phyloP scores from a whole-genome alignment of 352 stramenopile genomes.

The Salisapilia sapeloensis region DNA sequence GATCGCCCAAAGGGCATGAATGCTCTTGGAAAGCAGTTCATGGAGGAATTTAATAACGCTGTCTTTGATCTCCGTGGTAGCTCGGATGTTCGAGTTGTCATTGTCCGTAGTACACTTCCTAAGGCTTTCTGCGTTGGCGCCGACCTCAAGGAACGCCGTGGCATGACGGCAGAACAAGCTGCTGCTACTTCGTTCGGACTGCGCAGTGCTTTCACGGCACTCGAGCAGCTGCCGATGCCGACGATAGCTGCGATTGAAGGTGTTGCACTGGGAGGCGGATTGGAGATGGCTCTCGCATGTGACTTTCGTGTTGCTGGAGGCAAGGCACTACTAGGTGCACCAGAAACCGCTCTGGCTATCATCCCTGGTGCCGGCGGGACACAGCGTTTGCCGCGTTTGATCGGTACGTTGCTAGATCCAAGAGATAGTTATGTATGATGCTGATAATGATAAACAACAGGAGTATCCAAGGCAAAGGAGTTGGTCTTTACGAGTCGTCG shows the following conservation, averaged over 20 bases:
- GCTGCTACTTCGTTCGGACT: conserved; percentile 55
- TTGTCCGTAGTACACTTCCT: conserved; percentile 51
- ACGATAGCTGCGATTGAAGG: conserved; percentile 87
- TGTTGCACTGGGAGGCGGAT: conserved; percentile 78
- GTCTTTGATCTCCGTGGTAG: conserved; percentile 50
- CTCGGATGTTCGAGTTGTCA: conserved; percentile 53
- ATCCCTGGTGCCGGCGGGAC: conserved; percentile 87
- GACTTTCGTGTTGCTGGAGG: conserved; percentile 83
- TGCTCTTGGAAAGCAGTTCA: conserved; percentile 64
- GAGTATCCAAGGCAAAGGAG: conserved; percentile 85
- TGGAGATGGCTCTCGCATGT: conserved; percentile 85
- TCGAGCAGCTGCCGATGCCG: conserved; percentile 83
- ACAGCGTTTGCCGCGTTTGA: conserved; percentile 82
- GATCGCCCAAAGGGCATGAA: conserved; percentile 52
- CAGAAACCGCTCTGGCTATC: conserved; percentile 87
- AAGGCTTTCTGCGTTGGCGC: conserved; percentile 81
- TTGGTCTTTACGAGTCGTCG: conserved; percentile 88
- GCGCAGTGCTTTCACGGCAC: conserved; percentile 63
- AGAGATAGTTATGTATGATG: background rate
- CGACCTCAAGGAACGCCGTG: conserved; percentile 80
- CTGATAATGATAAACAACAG: conserved; percentile 4
- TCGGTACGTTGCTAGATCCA: conserved; percentile 38
- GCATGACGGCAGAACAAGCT: conserved; percentile 73
- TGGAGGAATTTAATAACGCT: conserved; percentile 54
- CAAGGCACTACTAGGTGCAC: conserved; percentile 79